Conservation (phyloP, 2,329 filamentous ascomycete species). For the Neobulgaria alba region DNA sequence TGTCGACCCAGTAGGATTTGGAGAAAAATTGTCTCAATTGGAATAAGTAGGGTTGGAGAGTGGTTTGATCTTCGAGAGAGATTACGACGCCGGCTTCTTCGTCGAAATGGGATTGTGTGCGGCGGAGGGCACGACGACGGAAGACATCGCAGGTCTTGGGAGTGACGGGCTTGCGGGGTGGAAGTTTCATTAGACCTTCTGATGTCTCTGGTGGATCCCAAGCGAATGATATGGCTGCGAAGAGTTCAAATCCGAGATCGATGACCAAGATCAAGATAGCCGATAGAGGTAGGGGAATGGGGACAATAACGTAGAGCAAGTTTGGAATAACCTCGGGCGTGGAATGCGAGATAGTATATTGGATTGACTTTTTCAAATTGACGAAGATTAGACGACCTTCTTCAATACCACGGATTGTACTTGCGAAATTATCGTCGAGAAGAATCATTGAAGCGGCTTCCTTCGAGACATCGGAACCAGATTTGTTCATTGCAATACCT, state of each 20-base stretch:
- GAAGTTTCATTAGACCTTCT: slow-evolving; percentile 12
- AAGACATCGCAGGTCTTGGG: slow-evolving; percentile 11
- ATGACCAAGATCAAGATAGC: slow-evolving; percentile 40
- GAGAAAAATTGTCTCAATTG: slow-evolving; percentile 5
- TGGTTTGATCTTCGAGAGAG: slow-evolving; percentile 9
- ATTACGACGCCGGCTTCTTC: slow-evolving; percentile 12
- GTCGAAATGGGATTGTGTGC: slow-evolving; percentile 10
- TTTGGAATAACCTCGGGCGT: slow-evolving; percentile 52
- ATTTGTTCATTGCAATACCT: slow-evolving; percentile 63
- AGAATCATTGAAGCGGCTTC: slow-evolving; percentile 83
- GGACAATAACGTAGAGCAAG: slow-evolving; percentile 46
- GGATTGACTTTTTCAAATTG: slow-evolving; percentile 62
- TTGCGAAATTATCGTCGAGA: slow-evolving; percentile 73
- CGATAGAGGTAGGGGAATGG: slow-evolving; percentile 41
- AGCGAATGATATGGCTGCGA: slow-evolving; percentile 13
- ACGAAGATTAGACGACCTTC: slow-evolving; percentile 63
- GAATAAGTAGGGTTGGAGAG: slow-evolving; percentile 5
- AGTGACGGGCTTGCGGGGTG: slow-evolving; percentile 13
- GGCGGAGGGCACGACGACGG: slow-evolving; percentile 10
- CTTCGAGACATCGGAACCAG: slow-evolving; percentile 66
- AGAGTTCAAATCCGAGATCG: slow-evolving; percentile 14
- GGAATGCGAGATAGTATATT: slow-evolving; percentile 34
- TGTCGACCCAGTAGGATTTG: slow-evolving; percentile 11
- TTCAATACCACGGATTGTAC: slow-evolving; percentile 63
- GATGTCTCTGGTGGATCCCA: slow-evolving; percentile 13